Conservation (phyloP, 2,329 filamentous ascomycete genomes). For the Anisogramma anomala region DNA sequence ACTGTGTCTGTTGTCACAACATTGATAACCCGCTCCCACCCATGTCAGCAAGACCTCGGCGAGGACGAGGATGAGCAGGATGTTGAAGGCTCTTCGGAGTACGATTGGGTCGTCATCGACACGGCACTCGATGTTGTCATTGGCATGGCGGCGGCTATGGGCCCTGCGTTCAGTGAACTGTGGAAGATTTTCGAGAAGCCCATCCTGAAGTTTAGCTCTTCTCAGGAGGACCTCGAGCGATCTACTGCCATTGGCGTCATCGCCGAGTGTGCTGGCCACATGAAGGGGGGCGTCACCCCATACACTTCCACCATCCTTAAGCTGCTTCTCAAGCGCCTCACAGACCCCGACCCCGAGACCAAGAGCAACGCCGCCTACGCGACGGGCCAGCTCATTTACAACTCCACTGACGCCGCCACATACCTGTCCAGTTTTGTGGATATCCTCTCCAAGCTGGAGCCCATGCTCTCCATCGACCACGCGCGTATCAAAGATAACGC, state of each 20-base stretch:
- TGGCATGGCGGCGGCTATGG: conserved; percentile 71
- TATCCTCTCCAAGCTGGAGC: conserved; percentile 78
- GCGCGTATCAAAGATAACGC: conserved; percentile 86
- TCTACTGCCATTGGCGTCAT: conserved; percentile 85
- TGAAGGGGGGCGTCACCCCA: conserved; percentile 68
- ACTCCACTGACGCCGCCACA: conserved; percentile 63
- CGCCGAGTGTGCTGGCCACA: conserved; percentile 79
- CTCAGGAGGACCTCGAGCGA: conserved; percentile 75
- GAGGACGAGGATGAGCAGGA: conserved; percentile 67
- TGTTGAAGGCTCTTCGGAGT: conserved; percentile 79
- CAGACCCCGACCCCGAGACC: conserved; percentile 80
- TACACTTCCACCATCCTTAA: conserved; percentile 69
- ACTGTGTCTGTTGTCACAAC: conserved; percentile 63
- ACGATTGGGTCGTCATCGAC: conserved; percentile 95
- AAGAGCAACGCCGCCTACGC: conserved; percentile 95
- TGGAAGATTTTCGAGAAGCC: conserved; percentile 97
- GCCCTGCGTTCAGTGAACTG: conserved; percentile 67
- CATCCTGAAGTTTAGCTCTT: conserved; percentile 76
- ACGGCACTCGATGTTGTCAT: conserved; percentile 86
- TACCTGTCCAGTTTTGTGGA: conserved; percentile 64
- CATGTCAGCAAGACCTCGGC: conserved; percentile 82
- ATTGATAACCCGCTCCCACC: conserved; percentile 81
- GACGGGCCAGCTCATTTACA: conserved; percentile 70
- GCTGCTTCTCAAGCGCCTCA: conserved; percentile 72
- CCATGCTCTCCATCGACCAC: conserved; percentile 64